phyloP scores from a whole-genome alignment of 192 early-diverging fungal genomes.

The Ambispora gerdemannii region DNA sequence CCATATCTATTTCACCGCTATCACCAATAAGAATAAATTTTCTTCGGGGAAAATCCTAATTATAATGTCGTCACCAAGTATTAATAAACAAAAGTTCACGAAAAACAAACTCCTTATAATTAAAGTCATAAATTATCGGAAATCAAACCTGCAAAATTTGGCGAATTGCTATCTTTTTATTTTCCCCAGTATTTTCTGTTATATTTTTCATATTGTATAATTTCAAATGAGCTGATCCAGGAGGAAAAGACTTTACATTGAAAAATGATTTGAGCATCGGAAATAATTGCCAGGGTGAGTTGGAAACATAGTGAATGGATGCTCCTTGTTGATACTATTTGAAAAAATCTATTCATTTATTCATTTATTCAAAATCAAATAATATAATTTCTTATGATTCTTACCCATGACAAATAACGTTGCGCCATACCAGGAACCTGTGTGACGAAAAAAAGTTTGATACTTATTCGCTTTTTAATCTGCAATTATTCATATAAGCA shows the following conservation, averaged over 20 bases:
- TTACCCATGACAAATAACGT: slow-evolving; percentile 29
- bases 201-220: slow-evolving; percentile 61
- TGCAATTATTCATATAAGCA: too few species aligned
- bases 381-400: neutral
- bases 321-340: slow-evolving; percentile 55
- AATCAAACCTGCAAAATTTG: neutral
- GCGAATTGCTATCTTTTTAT: slow-evolving; percentile 54
- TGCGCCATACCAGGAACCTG: slow-evolving; percentile 41
- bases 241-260: slow-evolving; percentile 62
- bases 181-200: slow-evolving; percentile 47
- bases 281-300: slow-evolving; percentile 80
- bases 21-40: slow-evolving; percentile 85
- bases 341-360: neutral
- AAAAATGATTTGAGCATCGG: slow-evolving; percentile 67
- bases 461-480: too few species aligned
- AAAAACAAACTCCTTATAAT: too few species aligned
- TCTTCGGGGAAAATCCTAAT: slow-evolving; percentile 66
- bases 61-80: neutral
- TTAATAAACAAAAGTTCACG: neutral
- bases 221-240: slow-evolving; percentile 67
- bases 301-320: slow-evolving; percentile 84
- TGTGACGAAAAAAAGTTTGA: too few species aligned
- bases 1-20: slow-evolving; percentile 79
- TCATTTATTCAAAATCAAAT: neutral
- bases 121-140: too few species aligned